Conservation (phyloP, 192 early-diverging fungal genomes). For the Gaertneriomyces semiglobifer region DNA sequence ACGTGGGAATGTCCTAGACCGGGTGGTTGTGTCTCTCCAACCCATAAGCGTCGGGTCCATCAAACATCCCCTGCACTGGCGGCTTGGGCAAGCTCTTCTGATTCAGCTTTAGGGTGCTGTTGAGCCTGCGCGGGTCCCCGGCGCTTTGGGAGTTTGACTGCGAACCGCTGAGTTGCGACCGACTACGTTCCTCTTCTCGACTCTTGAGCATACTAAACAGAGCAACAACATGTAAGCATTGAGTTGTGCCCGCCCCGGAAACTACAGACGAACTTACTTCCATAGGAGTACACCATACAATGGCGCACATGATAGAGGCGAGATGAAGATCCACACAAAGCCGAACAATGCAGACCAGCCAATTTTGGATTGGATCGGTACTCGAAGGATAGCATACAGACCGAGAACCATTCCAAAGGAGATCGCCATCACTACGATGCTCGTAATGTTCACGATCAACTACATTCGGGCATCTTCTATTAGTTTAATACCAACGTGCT, state of each 20-base stretch:
- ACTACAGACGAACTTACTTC: neutral
- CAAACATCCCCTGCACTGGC: too few relatives aligned
- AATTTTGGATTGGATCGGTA: neutral
- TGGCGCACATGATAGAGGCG: neutral
- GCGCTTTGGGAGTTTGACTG: too few relatives aligned
- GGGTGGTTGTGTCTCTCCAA: too few relatives aligned
- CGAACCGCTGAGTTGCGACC: too few relatives aligned
- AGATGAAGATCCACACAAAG: conserved; percentile 5
- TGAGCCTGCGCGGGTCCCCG: too few relatives aligned
- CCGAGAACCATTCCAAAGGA: conserved; percentile 3
- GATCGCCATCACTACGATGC: conserved; percentile 5
- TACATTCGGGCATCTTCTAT: neutral
- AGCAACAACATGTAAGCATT: too few relatives aligned
- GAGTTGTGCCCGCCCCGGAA: neutral
- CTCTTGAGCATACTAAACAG: too few relatives aligned
- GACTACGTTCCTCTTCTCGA: too few relatives aligned
- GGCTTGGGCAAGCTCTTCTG: too few relatives aligned
- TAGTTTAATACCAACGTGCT: neutral
- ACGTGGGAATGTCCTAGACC: too few relatives aligned
- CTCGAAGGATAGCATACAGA: conserved; percentile 5
- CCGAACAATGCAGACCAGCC: neutral
- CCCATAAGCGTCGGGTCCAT: too few relatives aligned
- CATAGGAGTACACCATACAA: conserved; percentile 3
- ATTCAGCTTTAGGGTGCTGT: too few relatives aligned
- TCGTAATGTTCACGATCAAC: conserved; percentile 1